phyloP scores from a whole-genome alignment of 2,329 filamentous ascomycete species.

The Hirsutella thompsonii region DNA sequence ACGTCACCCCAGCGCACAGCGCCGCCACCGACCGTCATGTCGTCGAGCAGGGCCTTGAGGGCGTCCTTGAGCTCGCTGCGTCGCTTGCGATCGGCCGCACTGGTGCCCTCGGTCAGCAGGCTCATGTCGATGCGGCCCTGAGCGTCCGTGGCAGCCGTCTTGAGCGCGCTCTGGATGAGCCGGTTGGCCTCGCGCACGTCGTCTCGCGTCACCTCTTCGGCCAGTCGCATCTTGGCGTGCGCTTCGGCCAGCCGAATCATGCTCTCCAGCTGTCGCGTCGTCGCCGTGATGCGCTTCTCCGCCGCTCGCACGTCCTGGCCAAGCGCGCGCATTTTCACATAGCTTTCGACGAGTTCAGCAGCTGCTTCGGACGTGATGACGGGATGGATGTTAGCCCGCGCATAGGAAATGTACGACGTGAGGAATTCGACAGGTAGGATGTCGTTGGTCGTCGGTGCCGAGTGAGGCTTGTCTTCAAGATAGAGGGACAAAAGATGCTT shows the following conservation, averaged over 20 bases:
- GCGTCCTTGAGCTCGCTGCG: conserved; percentile 76
- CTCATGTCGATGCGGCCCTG: conserved; percentile 95
- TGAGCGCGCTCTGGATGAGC: conserved; percentile 85
- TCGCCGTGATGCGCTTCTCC: conserved; percentile 95
- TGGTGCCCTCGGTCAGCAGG: conserved; percentile 86
- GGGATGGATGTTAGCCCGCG: conserved; percentile 75
- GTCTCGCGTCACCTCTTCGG: conserved; percentile 56
- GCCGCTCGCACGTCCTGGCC: conserved; percentile 76
- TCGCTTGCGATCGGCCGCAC: conserved; percentile 70
- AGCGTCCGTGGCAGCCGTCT: conserved; percentile 91
- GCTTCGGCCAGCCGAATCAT: conserved; percentile 97
- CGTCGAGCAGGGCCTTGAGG: conserved; percentile 63
- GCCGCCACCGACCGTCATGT: conserved; percentile 56
- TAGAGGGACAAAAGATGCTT: conserved; percentile 95
- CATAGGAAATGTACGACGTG: conserved; percentile 94
- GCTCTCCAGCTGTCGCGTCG: conserved; percentile 88
- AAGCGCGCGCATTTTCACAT: conserved; percentile 89
- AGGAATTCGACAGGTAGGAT: conserved; percentile 90
- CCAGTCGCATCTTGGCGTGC: conserved; percentile 94
- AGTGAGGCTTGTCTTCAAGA: conserved; percentile 84
- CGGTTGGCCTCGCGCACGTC: conserved; percentile 89
- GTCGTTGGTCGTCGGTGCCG: conserved; percentile 60
- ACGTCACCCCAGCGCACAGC: conserved; percentile 70
- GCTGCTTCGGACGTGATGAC: conserved; percentile 67
- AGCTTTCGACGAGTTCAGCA: conserved; percentile 72